Base-by-base conservation (phyloP, 768 basidiomycete species). In the Mycena polygramma region DNA sequence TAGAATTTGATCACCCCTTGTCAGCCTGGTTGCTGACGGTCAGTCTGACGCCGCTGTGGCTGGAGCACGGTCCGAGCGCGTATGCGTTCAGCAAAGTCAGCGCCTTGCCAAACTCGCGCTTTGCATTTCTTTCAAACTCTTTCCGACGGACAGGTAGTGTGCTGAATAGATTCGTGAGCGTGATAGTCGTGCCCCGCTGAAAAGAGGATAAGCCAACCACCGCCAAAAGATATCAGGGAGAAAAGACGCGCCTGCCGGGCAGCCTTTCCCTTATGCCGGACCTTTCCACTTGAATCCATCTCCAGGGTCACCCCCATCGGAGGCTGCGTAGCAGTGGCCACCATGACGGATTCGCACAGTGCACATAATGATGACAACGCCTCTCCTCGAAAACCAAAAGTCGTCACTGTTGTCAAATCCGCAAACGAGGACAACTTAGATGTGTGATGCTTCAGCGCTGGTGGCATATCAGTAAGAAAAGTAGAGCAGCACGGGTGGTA, bases 341-440 rank as follows among this genome's bases (percentile, higher is more conserved):
- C 85, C 0, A 82, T 84, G 14, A 98, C 87, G 4, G 83, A 80
- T 63, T 93, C 91, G 58, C 90, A 88, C 0, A 98, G 81, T 1
- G 94, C 94, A 76, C 97, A 99, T 0, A 99, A 85, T 4, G 97
- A 96, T 9, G 96, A 95, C 0, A 99, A 84, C 0, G 98, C 98
- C 81, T 99, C 98, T 19, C 98, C 98, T 45, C 98, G 89, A 77
- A 99, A 99, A 0, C 97, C 97, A 78, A 98, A 98, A 0, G 96
- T 95, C 7, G 82, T 81, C 13, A 99, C 89, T 0, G 86, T 82
- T 3, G 88, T 82, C 4, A 98, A 87, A 77, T 96, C 94, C 5
- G 88, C 81, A 76, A 92, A 95, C 0, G 90, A 87, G 4, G 89
- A 80, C 0, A 99, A 84, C 79, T 99, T 99, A 8, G 97, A 98